phyloP scores from a whole-genome alignment of 2,329 filamentous ascomycete species.

The Whalleya microplaca region DNA sequence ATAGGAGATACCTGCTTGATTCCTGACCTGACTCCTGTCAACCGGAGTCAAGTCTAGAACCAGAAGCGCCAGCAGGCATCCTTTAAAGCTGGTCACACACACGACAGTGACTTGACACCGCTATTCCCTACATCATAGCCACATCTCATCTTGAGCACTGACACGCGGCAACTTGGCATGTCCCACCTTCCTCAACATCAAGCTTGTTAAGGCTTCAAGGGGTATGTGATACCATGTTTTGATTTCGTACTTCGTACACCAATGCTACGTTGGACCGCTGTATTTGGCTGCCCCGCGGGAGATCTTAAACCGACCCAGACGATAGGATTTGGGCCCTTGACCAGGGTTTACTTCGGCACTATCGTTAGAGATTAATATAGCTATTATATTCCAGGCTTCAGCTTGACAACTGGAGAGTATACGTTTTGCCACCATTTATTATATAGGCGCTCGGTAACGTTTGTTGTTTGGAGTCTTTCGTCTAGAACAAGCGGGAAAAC shows the following conservation, averaged over 20 bases:
- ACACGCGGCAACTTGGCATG: neutral
- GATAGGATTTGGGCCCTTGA: neutral
- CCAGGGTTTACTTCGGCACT: neutral
- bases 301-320: slow-evolving; percentile 2
- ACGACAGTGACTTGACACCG: neutral
- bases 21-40: too few species aligned
- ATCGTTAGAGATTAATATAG: neutral
- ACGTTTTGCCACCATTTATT: too few species aligned
- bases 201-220: neutral
- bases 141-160: neutral
- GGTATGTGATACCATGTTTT: neutral
- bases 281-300: neutral
- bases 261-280: neutral
- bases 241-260: neutral
- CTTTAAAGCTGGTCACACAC: too few species aligned
- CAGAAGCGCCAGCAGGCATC: too few species aligned
- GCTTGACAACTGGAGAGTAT: too few species aligned
- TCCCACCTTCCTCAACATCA: neutral
- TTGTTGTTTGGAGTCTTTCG: too few species aligned
- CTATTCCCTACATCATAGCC: neutral
- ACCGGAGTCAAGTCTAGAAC: too few species aligned
- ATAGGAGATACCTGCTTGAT: slow-evolving; percentile 16
- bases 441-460: too few species aligned
- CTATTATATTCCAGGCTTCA: too few species aligned
- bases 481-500: too few species aligned